Base-by-base conservation (phyloP, 129 eudicot species). In the Glebionis coronaria region DNA sequence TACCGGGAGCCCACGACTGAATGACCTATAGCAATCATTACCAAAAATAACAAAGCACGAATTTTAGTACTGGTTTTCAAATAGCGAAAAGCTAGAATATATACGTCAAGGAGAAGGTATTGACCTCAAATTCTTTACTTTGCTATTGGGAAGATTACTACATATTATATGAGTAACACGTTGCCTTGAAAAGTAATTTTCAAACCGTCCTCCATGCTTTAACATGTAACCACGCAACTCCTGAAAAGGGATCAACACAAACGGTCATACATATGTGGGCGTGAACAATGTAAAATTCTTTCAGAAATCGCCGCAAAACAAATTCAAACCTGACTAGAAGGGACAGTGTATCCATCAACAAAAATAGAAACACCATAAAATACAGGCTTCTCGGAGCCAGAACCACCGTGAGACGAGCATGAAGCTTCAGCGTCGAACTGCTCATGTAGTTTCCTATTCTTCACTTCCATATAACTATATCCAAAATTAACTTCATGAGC, bases 1-100 rank as follows among this genome's bases (percentile, higher is more conserved):
- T 18, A 92, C 89, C 8, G 98, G 98, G 45, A 92, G 91, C 63
- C 98, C 98, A 66, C 87, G 85, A 72, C 98, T 92, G 75, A 92
- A 92, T 35, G 98, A 83, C 81, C 98, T 92, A 55, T 20, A 77
- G 44, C 31, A 74, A 53, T 15, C 50, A 23, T 56, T 35, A 45
- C 71, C 75, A 68, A 75, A 56, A 51, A 16, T 50, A 61, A 66
- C 40, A 70, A 54, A 35, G 8, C 9, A 35, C 42, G 9, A 35
- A 35, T 7, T 35, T 35, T 8, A 35, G 29, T 12, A 42, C 59
- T 21, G 50, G 31, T 40, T 49, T 59, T 59, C 8, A 54, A 56
- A 47, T 13, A 57, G 6, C 35, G 11, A 40, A 21, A 14, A 23
- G 7, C 3, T 15, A 61, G 35, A 68, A 45, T 27, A 60, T 27